Conservation (phyloP, 768 basidiomycete species). For the Sporobolomyces pararoseus region DNA sequence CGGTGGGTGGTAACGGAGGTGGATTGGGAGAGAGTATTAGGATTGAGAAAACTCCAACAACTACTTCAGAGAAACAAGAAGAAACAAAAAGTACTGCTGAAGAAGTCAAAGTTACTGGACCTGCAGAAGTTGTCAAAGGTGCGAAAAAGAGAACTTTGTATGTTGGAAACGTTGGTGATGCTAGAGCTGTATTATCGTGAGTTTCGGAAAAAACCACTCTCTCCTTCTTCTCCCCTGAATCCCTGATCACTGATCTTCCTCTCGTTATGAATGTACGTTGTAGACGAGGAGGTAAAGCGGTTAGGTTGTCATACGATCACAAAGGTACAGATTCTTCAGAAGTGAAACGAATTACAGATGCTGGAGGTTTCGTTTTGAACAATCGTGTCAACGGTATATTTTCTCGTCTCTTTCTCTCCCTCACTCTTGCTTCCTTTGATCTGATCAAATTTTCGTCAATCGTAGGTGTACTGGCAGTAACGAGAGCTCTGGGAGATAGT, state of each 20-base stretch:
- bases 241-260: too few relatives aligned
- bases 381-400: slow-evolving; percentile 82
- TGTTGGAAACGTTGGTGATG: slow-evolving; percentile 94
- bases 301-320: slow-evolving; percentile 95
- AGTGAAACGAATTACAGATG: slow-evolving; percentile 94
- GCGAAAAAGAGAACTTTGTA: slow-evolving; percentile 62
- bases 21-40: slow-evolving; percentile 17
- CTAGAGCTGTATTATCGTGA: slow-evolving; percentile 79
- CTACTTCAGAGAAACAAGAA: not conserved
- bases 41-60: too few relatives aligned
- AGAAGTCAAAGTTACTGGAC: slow-evolving; percentile 24
- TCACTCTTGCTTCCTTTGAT: not conserved
- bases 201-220: slow-evolving; percentile 41
- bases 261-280: too few relatives aligned
- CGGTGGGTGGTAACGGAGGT: slow-evolving; percentile 30
- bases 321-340: slow-evolving; percentile 96
- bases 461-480: slow-evolving; percentile 75
- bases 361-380: slow-evolving; percentile 97
- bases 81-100: too few relatives aligned
- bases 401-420: not conserved
- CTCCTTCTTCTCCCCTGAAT: too few relatives aligned
- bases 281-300: slow-evolving; percentile 75
- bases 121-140: slow-evolving; percentile 33
- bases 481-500: slow-evolving; percentile 89
- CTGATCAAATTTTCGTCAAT: too few relatives aligned